Percentiles rank a stretch among this genome's conserved stretches.
Evolutionary conservation across 2,329 filamentous ascomycete species (phyloP).

Genomic region (Monosporascus sp.): DNA sequence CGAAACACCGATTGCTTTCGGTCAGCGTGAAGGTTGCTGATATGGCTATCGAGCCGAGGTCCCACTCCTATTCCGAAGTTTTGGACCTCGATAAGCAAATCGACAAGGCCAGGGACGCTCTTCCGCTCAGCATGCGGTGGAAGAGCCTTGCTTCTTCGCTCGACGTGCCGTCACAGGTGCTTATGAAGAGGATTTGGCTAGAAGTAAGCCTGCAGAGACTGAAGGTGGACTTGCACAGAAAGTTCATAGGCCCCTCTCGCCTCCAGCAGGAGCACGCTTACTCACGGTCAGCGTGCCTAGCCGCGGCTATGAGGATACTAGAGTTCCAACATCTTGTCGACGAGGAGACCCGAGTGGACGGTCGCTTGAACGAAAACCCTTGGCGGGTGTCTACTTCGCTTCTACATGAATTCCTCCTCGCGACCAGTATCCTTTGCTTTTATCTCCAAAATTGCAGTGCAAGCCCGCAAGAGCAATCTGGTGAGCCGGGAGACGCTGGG

Average conservation of each 20-base stretch:
- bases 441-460: conserved; percentile 28
- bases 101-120: conserved; percentile 12
- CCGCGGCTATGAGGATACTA: conserved; percentile 17
- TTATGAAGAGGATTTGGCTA: conserved; percentile 23
- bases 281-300: conserved; percentile 17
- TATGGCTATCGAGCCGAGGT: conserved; percentile 11
- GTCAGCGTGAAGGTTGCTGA: conserved; percentile 11
- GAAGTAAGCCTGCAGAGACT: conserved; percentile 23
- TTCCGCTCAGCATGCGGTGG: conserved; percentile 19
- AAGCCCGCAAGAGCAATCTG: not conserved
- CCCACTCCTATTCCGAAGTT: conserved; percentile 13
- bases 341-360: conserved; percentile 12
- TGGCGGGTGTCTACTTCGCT: not conserved
- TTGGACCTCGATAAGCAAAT: conserved; percentile 17
- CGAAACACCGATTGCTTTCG: conserved; percentile 13
- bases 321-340: conserved; percentile 18
- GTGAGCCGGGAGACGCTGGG: not conserved
- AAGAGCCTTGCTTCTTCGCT: conserved; percentile 12
- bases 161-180: conserved; percentile 17
- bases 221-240: conserved; percentile 25
- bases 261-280: conserved; percentile 16
- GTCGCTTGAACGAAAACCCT: conserved; percentile 1
- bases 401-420: conserved; percentile 4
- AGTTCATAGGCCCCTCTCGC: conserved; percentile 14
- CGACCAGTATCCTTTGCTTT: conserved; percentile 13